A percentile compares a stretch with the other conserved stretches of the same genome.
Conservation (phyloP, 2,329 filamentous ascomycete genomes). For the Sporothrix brasiliensis region DNA sequence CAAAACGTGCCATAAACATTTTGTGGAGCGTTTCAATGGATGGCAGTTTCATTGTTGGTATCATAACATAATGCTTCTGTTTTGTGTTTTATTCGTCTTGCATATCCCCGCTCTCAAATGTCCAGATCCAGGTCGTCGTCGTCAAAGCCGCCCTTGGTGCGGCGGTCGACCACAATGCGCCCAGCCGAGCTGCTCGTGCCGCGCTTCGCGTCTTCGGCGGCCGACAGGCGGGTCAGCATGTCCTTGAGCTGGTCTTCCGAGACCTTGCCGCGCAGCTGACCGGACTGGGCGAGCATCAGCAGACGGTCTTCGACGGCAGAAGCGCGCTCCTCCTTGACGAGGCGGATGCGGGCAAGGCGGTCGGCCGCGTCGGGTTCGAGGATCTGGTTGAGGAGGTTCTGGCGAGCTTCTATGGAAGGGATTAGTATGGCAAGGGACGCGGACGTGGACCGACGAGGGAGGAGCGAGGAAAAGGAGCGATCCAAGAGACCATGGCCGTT, state of each 20-base stretch:
- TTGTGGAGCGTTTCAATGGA: background rate
- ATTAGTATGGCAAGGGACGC: constrained; percentile 29
- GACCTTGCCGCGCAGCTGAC: constrained; percentile 84
- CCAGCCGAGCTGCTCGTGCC: constrained; percentile 58
- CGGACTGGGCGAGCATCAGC: constrained; percentile 85
- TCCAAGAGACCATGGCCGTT: background rate
- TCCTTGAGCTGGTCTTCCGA: constrained; percentile 94
- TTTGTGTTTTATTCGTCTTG: background rate
- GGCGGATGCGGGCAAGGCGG: constrained; percentile 87
- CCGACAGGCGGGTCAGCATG: constrained; percentile 79
- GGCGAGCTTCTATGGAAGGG: constrained; percentile 62
- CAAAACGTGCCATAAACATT: background rate
- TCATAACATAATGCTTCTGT: constrained; percentile 9
- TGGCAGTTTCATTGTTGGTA: constrained; percentile 22
- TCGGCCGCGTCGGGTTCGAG: constrained; percentile 92
- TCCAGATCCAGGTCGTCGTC: constrained; percentile 68
- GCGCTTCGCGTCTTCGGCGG: constrained; percentile 73
- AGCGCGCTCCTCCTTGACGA: constrained; percentile 92
- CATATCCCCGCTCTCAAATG: constrained; percentile 18
- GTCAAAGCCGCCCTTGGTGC: constrained; percentile 77
- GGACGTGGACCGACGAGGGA: background rate
- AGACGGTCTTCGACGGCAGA: constrained; percentile 89
- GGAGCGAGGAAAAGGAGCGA: background rate
- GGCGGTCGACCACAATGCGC: constrained; percentile 82
- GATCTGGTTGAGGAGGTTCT: constrained; percentile 84